A percentile compares a stretch with the other conserved stretches of the same genome.
Evolutionary conservation across 2,329 filamentous ascomycete genomes (phyloP).

Genomic region (Didymella pomorum): DNA sequence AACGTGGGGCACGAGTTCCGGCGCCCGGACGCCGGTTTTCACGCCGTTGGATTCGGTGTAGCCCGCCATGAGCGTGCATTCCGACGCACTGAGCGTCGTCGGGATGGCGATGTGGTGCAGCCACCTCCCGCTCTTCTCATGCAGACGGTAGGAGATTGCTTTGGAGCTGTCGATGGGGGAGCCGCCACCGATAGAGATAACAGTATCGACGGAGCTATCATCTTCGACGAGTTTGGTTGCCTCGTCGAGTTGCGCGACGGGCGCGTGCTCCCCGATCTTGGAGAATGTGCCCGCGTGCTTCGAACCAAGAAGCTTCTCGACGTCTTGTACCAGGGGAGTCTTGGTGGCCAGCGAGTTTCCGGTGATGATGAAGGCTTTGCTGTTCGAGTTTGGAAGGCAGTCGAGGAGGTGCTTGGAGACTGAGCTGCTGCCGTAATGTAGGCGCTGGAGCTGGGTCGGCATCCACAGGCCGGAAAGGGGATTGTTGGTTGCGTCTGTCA

Average conservation of each 20-base stretch:
- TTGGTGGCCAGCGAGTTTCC: conserved; percentile 63
- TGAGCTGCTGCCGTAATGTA: conserved; percentile 60
- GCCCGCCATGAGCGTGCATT: conserved; percentile 62
- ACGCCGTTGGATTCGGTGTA: conserved; percentile 60
- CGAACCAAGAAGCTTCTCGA: conserved; percentile 58
- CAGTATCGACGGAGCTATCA: conserved; percentile 60
- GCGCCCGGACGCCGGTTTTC: conserved; percentile 58
- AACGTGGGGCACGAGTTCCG: conserved; percentile 56
- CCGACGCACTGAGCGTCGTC: conserved; percentile 58
- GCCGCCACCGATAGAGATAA: conserved; percentile 64
- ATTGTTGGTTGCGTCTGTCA: conserved; percentile 54
- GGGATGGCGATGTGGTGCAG: conserved; percentile 52
- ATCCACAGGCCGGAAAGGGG: conserved; percentile 61
- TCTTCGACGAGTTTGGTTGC: conserved; percentile 58
- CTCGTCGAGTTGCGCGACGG: conserved; percentile 62
- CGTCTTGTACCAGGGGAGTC: conserved; percentile 60
- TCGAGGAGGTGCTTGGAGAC: conserved; percentile 58
- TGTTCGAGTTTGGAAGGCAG: conserved; percentile 54
- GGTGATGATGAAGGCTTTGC: conserved; percentile 67
- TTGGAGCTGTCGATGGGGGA: conserved; percentile 61
- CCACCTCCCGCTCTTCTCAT: conserved; percentile 46
- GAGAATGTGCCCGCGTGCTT: conserved; percentile 63
- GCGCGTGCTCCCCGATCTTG: conserved; percentile 64
- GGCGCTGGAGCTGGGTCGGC: conserved; percentile 58
- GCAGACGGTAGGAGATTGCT: conserved; percentile 47